These are phyloP conservation scores for Biscogniauxia mediterranea DNA, from an alignment of 2,329 filamentous ascomycete species.

Conservation along the genomic window DNA sequence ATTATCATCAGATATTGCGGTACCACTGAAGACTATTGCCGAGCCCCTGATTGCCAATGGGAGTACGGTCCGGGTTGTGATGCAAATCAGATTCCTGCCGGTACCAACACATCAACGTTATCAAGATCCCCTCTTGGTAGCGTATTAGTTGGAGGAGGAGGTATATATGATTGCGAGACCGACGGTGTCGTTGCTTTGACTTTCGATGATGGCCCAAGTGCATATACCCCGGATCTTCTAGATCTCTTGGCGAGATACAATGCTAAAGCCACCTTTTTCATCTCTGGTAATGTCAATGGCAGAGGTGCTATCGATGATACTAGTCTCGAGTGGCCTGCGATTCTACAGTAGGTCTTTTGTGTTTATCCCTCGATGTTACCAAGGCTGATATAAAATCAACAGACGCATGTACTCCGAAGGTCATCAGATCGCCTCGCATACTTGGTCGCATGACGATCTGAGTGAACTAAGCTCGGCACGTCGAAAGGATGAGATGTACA, in stretches of 20 bases:
- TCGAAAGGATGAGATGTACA: conserved; percentile 48
- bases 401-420: conserved; percentile 50
- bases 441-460: conserved; percentile 52
- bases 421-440: conserved; percentile 61
- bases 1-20: conserved; percentile 50
- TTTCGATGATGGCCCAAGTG: conserved; percentile 65
- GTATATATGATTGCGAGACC: conserved; percentile 56
- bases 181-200: conserved; percentile 63
- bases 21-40: conserved; percentile 53
- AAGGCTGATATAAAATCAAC: background rate
- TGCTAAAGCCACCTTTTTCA: conserved; percentile 67
- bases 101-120: conserved; percentile 53
- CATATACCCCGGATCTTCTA: conserved; percentile 60
- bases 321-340: conserved; percentile 42
- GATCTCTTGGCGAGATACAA: conserved; percentile 58
- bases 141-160: conserved; percentile 54
- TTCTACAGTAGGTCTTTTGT: conserved; percentile 41
- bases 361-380: conserved; percentile 32
- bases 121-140: conserved; percentile 51
- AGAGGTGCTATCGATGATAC: conserved; percentile 56
- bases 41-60: conserved; percentile 60
- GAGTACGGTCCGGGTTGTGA: conserved; percentile 61
- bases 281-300: conserved; percentile 56
- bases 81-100: conserved; percentile 53
- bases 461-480: conserved; percentile 41